Conservation (phyloP, 2,329 filamentous ascomycete genomes). For the Fulvia fulva region DNA sequence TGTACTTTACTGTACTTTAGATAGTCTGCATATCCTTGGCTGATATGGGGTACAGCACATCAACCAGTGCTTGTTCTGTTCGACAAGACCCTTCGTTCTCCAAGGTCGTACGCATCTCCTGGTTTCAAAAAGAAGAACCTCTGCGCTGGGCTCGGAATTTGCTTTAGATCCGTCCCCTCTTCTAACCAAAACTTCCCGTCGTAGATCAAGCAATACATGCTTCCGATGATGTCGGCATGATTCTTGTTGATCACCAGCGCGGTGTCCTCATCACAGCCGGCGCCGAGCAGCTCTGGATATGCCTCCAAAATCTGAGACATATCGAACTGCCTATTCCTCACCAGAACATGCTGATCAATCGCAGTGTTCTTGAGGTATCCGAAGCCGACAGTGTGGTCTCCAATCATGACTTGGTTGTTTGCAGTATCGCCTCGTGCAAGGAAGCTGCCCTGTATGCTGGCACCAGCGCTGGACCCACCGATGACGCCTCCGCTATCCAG, state of each 20-base stretch:
- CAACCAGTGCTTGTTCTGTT: not conserved
- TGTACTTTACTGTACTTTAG: no score
- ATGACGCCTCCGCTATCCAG: slow-evolving; percentile 23
- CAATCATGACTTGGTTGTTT: slow-evolving; percentile 22
- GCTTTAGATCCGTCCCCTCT: slow-evolving; percentile 17
- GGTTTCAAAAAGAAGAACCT: slow-evolving; percentile 22
- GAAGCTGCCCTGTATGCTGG: slow-evolving; percentile 22
- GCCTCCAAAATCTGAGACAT: slow-evolving; percentile 19
- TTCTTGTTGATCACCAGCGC: slow-evolving; percentile 21
- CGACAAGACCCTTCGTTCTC: slow-evolving; percentile 10
- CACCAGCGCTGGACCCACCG: slow-evolving; percentile 19
- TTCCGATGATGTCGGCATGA: slow-evolving; percentile 19
- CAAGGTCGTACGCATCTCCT: slow-evolving; percentile 21
- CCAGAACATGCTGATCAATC: slow-evolving; percentile 24
- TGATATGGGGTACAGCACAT: no score
- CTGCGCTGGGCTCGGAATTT: slow-evolving; percentile 11
- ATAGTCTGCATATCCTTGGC: no score
- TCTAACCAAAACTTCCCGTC: slow-evolving; percentile 21
- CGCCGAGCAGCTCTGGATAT: slow-evolving; percentile 19
- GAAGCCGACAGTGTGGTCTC: slow-evolving; percentile 22
- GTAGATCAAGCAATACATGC: slow-evolving; percentile 20
- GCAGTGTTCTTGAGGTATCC: slow-evolving; percentile 22
- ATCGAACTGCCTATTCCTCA: slow-evolving; percentile 22
- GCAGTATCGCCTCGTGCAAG: slow-evolving; percentile 22
- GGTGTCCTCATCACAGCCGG: slow-evolving; percentile 22